Conservation (phyloP, 768 basidiomycete genomes). For the Hemileccinum rubropunctum region DNA sequence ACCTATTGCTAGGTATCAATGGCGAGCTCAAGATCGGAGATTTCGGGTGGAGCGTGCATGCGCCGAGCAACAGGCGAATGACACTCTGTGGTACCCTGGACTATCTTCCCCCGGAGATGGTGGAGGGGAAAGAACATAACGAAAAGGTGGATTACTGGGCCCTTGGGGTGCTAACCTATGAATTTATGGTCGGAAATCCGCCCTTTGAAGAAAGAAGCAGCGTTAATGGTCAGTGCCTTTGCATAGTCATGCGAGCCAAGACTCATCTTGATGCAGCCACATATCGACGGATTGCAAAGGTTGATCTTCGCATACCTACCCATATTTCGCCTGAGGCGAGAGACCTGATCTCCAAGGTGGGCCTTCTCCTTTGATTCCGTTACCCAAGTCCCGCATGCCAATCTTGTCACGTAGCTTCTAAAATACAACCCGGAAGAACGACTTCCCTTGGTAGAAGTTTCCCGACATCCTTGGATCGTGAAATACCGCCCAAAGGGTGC, state of each 20-base stretch:
- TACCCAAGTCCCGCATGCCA: slow-evolving; percentile 8
- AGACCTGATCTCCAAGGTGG: slow-evolving; percentile 45
- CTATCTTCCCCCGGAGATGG: slow-evolving; percentile 98
- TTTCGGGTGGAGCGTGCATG: slow-evolving; percentile 98
- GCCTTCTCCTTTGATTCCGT: neutral
- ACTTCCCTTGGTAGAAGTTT: slow-evolving; percentile 69
- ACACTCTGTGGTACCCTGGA: slow-evolving; percentile 96
- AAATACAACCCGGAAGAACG: slow-evolving; percentile 78
- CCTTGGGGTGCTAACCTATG: slow-evolving; percentile 92
- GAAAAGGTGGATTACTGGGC: slow-evolving; percentile 97
- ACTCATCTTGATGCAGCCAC: slow-evolving; percentile 54
- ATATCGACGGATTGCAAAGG: slow-evolving; percentile 82
- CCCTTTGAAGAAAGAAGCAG: slow-evolving; percentile 86
- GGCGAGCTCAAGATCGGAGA: slow-evolving; percentile 98
- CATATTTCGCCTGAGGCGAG: slow-evolving; percentile 43
- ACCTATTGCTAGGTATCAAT: slow-evolving; percentile 88
- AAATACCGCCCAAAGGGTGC: slow-evolving; percentile 56
- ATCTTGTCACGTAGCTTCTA: slow-evolving; percentile 57
- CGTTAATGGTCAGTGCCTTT: slow-evolving; percentile 57
- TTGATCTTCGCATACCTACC: slow-evolving; percentile 62
- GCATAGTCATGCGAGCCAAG: neutral
- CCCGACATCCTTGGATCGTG: slow-evolving; percentile 84
- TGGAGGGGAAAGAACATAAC: slow-evolving; percentile 85
- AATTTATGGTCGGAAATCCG: slow-evolving; percentile 83
- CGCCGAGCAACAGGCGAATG: slow-evolving; percentile 82